Evolutionary conservation across 768 basidiomycete species (phyloP).

Genomic region (Boletus sp.): DNA sequence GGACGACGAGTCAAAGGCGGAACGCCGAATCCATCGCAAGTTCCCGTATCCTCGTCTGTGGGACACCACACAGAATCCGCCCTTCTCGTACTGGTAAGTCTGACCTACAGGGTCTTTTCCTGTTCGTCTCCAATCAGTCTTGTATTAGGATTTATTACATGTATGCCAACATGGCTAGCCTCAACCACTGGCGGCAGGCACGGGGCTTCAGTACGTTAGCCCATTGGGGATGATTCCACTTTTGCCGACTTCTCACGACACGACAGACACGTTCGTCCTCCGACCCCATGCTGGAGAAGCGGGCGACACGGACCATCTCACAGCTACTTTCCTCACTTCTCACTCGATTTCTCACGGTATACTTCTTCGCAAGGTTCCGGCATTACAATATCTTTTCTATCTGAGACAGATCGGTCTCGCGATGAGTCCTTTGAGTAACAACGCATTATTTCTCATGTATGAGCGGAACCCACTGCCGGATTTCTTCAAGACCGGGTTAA

Average conservation of each 20-base stretch:
- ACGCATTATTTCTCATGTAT: slow-evolving; percentile 94
- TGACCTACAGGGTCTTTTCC: not conserved
- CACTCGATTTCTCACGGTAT: slow-evolving; percentile 99
- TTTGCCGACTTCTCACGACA: slow-evolving; percentile 30
- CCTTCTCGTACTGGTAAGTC: slow-evolving; percentile 90
- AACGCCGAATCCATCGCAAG: slow-evolving; percentile 88
- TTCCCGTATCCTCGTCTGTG: slow-evolving; percentile 90
- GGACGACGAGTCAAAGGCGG: slow-evolving; percentile 95
- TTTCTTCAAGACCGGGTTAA: slow-evolving; percentile 94
- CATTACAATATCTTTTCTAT: slow-evolving; percentile 95
- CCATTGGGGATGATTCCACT: slow-evolving; percentile 2
- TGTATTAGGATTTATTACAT: slow-evolving; percentile 87
- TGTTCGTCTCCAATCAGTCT: slow-evolving; percentile 1
- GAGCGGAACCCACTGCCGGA: slow-evolving; percentile 97
- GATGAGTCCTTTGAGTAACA: slow-evolving; percentile 98
- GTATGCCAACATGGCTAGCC: slow-evolving; percentile 92
- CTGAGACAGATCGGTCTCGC: slow-evolving; percentile 97
- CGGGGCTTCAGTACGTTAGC: slow-evolving; percentile 84
- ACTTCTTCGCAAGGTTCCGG: slow-evolving; percentile 94
- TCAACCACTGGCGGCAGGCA: slow-evolving; percentile 87
- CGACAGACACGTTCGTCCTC: slow-evolving; percentile 89
- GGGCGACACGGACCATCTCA: slow-evolving; percentile 96
- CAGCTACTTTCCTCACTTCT: slow-evolving; percentile 92
- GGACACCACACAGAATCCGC: slow-evolving; percentile 87
- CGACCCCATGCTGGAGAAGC: slow-evolving; percentile 98